These are phyloP conservation scores for Ophiostoma populinum DNA, from an alignment of 2,329 filamentous ascomycete species.

Conservation along the genomic window DNA sequence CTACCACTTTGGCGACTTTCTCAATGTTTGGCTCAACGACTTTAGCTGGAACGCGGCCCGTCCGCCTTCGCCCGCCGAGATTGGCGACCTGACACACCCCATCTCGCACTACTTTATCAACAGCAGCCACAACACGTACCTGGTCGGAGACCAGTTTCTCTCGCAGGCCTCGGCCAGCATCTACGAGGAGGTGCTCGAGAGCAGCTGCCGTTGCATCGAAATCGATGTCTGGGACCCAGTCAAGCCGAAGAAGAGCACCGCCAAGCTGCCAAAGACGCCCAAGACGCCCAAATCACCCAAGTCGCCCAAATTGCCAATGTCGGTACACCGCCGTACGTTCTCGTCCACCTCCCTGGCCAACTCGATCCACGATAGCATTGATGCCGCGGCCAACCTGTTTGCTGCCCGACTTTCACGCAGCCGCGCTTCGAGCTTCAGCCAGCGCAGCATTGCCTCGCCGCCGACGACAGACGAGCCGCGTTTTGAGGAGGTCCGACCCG, in stretches of 20 bases:
- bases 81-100: conserved; percentile 45
- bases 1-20: conserved; percentile 32
- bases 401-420: conserved; percentile 18
- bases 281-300: conserved; percentile 26
- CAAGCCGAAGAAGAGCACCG: conserved; percentile 20
- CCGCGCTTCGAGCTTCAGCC: conserved; percentile 23
- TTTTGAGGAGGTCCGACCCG: no score
- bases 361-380: conserved; percentile 25
- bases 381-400: conserved; percentile 12
- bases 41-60: conserved; percentile 27
- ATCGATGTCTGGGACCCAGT: conserved; percentile 84
- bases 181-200: conserved; percentile 59
- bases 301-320: no score
- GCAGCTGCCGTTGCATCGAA: conserved; percentile 78
- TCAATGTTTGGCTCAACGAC: conserved; percentile 27
- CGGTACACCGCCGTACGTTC: conserved; percentile 26
- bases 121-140: conserved; percentile 87
- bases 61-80: conserved; percentile 17
- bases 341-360: conserved; percentile 19
- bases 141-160: conserved; percentile 70
- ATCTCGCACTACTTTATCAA: conserved; percentile 87
- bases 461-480: not conserved
- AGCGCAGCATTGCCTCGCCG: conserved; percentile 7
- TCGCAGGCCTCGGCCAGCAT: conserved; percentile 61
- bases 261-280: conserved; percentile 21